Evolutionary conservation across 768 basidiomycete genomes (phyloP), one percentile per base, ranked within the genome.

Genomic region (Mycena maculata): DNA sequence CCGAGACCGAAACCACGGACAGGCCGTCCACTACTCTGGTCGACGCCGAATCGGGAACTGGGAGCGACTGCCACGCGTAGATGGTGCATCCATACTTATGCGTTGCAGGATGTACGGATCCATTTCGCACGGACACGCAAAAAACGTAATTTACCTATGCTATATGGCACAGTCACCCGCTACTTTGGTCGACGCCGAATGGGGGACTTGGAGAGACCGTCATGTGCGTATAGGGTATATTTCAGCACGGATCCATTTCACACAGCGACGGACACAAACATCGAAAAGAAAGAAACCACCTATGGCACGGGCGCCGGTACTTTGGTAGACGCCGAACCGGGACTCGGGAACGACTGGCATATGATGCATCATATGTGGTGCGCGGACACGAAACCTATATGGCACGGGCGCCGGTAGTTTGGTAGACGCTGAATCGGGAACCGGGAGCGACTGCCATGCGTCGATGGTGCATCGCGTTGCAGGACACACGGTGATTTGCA

Each of bases 211-310:
- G n/a, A n/a, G n/a, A n/a, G n/a, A n/a, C n/a, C n/a, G n/a, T n/a
- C n/a, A n/a, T n/a, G n/a, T n/a, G n/a, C n/a, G n/a, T n/a, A n/a
- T n/a, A n/a, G n/a, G n/a, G n/a, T n/a, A n/a, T n/a, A n/a, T n/a
- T n/a, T n/a, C n/a, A n/a, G n/a, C n/a, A 60, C 39, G 38, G 63
- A n/a, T 41, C 49, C 30, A 57, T 28, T 58, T 48, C 30, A 31
- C 57, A 28, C 36, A 20, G 33, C 60, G 67, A 64, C 47, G 52
- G 55, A 70, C 63, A 67, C 60, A 70, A n/a, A 52, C 10, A 48
- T 52, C 48, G 30, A 30, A 61, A 56, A 1, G 52, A 45, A 65
- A 60, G 25, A 47, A 52, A 58, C 11, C 42, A 53, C 61, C 52
- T 59, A 69, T 65, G 31, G 53, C 68, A 8, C 38, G 53, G 25